Conservation (phyloP, 164 flowering plant genomes). For the Annona squamosa region DNA sequence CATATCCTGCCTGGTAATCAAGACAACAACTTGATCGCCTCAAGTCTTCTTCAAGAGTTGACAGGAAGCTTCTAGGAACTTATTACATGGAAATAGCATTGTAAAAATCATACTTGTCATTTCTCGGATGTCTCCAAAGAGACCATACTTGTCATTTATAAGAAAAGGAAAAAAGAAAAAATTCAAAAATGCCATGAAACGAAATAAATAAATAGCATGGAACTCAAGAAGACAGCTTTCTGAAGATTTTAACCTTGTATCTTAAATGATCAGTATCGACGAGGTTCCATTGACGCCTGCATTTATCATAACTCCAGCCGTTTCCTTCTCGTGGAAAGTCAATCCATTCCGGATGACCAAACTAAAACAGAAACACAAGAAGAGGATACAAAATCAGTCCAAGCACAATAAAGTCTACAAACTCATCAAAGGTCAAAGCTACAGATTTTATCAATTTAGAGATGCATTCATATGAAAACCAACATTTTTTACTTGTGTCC, state of each 20-base stretch:
- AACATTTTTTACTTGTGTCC: too few species aligned
- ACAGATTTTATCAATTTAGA: neutral
- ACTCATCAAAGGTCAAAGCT: neutral
- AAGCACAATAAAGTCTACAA: neutral
- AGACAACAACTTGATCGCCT: too few species aligned
- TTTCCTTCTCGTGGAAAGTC: slow-evolving; percentile 99
- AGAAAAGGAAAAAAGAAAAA: neutral
- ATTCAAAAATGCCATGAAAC: neutral
- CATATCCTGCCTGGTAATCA: too few species aligned
- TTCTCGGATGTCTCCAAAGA: too few species aligned
- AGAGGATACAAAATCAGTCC: slow-evolving; percentile 7
- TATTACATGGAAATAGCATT: too few species aligned
- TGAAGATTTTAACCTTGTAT: slow-evolving; percentile 55
- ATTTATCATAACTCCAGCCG: slow-evolving; percentile 85
- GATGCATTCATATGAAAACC: too few species aligned
- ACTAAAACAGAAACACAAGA: slow-evolving; percentile 36
- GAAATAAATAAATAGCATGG: neutral
- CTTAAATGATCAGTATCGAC: slow-evolving; percentile 80
- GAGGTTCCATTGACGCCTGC: slow-evolving; percentile 87
- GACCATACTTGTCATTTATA: too few species aligned
- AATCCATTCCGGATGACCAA: slow-evolving; percentile 99
- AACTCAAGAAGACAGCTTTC: neutral
- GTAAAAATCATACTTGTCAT: too few species aligned
- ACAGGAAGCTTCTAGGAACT: too few species aligned
- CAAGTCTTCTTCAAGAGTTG: too few species aligned